A percentile compares a stretch with the other conserved stretches of the same genome.
phyloP scores from a whole-genome alignment of 2,329 filamentous ascomycete species.

The Ramichloridium luteum region DNA sequence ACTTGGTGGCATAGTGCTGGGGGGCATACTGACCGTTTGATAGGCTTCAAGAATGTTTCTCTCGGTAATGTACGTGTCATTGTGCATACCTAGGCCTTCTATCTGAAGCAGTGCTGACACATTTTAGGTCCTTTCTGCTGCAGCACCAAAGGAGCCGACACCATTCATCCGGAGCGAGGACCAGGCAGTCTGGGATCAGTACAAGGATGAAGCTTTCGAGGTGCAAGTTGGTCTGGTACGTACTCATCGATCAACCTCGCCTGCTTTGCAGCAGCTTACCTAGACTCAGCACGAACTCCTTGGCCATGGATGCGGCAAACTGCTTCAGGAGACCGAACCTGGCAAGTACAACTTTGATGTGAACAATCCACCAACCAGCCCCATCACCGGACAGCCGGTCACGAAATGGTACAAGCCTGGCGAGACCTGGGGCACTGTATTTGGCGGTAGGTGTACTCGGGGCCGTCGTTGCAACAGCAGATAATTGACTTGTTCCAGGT shows the following conservation, averaged over 20 bases:
- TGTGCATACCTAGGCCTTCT: no score
- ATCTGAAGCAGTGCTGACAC: no score
- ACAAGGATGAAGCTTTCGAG: slow-evolving; percentile 80
- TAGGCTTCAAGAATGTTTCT: slow-evolving; percentile 87
- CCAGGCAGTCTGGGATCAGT: slow-evolving; percentile 64
- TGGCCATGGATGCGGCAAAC: slow-evolving; percentile 84
- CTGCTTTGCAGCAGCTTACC: no score
- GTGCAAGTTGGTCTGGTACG: slow-evolving; percentile 92
- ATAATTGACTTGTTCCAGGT: slow-evolving; percentile 23
- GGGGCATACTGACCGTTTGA: not conserved
- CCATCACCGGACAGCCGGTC: slow-evolving; percentile 64
- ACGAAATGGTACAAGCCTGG: slow-evolving; percentile 86
- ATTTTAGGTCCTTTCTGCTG: slow-evolving; percentile 79
- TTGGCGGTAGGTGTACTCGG: slow-evolving; percentile 46
- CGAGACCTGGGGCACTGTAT: slow-evolving; percentile 89
- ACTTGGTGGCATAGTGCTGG: no score
- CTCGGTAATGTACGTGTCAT: slow-evolving; percentile 90
- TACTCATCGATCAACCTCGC: slow-evolving; percentile 78
- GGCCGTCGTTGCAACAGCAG: no score
- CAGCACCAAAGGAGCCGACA: slow-evolving; percentile 81
- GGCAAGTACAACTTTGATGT: slow-evolving; percentile 83
- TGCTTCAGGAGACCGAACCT: slow-evolving; percentile 75
- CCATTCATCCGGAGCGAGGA: slow-evolving; percentile 72
- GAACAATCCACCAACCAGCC: slow-evolving; percentile 67
- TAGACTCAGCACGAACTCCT: slow-evolving; percentile 78